Percentiles rank a stretch among this genome's conserved stretches.
Evolutionary conservation across 140 eudicot species (phyloP).

Genomic region (Bidens hawaiensis): DNA sequence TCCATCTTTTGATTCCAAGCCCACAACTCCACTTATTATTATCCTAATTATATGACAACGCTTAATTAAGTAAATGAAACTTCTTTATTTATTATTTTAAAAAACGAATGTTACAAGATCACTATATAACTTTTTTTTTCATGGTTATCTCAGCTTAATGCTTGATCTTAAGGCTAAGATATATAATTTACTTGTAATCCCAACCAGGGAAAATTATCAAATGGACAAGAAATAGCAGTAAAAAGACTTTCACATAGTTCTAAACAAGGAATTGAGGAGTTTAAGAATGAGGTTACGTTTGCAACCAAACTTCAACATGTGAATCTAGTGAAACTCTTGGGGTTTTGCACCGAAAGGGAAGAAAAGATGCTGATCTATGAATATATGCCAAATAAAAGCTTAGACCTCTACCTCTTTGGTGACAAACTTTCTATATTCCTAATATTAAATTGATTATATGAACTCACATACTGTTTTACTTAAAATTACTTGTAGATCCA

Average conservation of each 20-base stretch:
- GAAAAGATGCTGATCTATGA: constrained; percentile 45
- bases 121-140: not conserved
- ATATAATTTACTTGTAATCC: not conserved
- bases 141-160: not conserved
- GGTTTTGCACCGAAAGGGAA: constrained; percentile 34
- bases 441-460: not conserved
- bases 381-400: constrained; percentile 20
- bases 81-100: no score
- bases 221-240: constrained; percentile 45
- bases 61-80: no score
- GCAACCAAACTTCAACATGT: constrained; percentile 48
- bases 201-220: constrained; percentile 35
- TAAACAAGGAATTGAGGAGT: constrained; percentile 44
- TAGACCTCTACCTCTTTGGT: constrained; percentile 45
- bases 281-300: constrained; percentile 40
- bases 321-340: constrained; percentile 41
- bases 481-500: constrained; percentile 27
- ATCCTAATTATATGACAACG: no score
- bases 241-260: constrained; percentile 46
- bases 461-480: not conserved
- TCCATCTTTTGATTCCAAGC: no score
- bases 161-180: constrained; percentile 12
- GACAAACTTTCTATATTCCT: not conserved
- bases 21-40: no score
- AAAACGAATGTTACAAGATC: no score